phyloP scores from a whole-genome alignment of 2,329 filamentous ascomycete species.

The Cyphellophora attinorum region DNA sequence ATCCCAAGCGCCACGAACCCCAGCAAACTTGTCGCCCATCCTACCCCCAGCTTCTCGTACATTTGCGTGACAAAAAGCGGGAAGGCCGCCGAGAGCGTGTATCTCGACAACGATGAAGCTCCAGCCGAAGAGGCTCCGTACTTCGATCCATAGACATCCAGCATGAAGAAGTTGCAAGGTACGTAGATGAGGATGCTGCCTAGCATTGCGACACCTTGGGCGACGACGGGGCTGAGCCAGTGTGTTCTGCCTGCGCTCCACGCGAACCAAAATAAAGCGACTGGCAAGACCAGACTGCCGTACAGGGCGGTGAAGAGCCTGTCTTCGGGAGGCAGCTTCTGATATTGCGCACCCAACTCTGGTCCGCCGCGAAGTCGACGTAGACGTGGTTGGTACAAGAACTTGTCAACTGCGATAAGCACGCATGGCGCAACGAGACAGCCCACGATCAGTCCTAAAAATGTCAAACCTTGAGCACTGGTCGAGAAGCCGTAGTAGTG shows the following conservation, averaged over 20 bases:
- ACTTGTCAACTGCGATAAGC: constrained; percentile 12
- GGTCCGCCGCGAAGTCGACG: constrained; percentile 29
- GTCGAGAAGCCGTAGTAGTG: constrained; percentile 11
- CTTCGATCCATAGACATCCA: constrained; percentile 29
- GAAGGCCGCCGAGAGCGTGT: constrained; percentile 24
- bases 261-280: constrained; percentile 60
- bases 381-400: constrained; percentile 31
- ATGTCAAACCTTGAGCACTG: constrained; percentile 13
- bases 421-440: constrained; percentile 11
- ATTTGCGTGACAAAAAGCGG: constrained; percentile 31
- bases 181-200: constrained; percentile 25
- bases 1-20: constrained; percentile 26
- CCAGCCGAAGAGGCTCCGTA: constrained; percentile 28
- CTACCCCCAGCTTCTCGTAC: constrained; percentile 29
- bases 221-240: constrained; percentile 22
- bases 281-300: constrained; percentile 27
- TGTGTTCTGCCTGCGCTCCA: constrained; percentile 44
- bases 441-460: constrained; percentile 14
- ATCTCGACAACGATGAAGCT: constrained; percentile 20
- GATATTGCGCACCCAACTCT: constrained; percentile 1
- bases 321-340: constrained; percentile 16
- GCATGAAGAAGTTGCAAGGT: constrained; percentile 29
- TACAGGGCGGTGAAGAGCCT: constrained; percentile 20
- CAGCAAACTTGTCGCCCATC: constrained; percentile 31
- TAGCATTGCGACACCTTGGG: constrained; percentile 20